Evolutionary conservation across 2,329 filamentous ascomycete species (phyloP).

Genomic region (Neofusicoccum ribis): DNA sequence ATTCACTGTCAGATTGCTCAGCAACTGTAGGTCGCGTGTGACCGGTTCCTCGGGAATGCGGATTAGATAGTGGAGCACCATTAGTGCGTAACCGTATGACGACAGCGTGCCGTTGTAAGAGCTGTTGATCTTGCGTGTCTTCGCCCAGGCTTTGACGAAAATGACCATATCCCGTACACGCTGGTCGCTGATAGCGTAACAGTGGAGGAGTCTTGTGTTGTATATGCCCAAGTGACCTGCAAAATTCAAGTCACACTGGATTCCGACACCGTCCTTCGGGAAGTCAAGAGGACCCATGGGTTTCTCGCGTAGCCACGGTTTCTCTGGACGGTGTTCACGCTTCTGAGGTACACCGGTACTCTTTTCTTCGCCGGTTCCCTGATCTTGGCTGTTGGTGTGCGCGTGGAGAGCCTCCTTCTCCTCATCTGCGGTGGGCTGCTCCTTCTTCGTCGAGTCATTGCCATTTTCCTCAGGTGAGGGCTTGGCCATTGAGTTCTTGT

Average conservation of each 20-base stretch:
- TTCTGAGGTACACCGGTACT: not conserved
- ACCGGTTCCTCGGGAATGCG: conserved; percentile 80
- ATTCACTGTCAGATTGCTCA: not conserved
- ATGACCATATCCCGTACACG: conserved; percentile 77
- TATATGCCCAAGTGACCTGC: conserved; percentile 79
- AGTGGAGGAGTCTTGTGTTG: conserved; percentile 79
- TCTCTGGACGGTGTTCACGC: conserved; percentile 27
- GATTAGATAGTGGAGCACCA: conserved; percentile 88
- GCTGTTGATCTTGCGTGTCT: conserved; percentile 79
- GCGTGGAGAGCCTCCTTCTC: not conserved
- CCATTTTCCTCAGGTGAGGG: not conserved
- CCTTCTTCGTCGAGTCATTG: not conserved
- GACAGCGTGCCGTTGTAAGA: conserved; percentile 83
- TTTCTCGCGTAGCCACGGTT: conserved; percentile 48
- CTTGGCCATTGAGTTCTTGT: not conserved
- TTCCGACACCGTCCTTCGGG: conserved; percentile 73
- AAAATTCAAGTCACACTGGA: conserved; percentile 92
- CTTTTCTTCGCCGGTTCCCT: not conserved
- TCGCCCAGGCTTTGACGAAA: conserved; percentile 91
- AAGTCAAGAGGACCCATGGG: conserved; percentile 66
- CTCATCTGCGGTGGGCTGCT: not conserved
- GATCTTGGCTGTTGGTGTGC: not conserved
- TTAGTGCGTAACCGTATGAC: conserved; percentile 87
- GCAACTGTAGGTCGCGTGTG: conserved; percentile 75
- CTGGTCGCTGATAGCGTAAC: conserved; percentile 77